Base-by-base conservation (phyloP, 1,284 basidiomycete genomes). In the Mycena citricolor region DNA sequence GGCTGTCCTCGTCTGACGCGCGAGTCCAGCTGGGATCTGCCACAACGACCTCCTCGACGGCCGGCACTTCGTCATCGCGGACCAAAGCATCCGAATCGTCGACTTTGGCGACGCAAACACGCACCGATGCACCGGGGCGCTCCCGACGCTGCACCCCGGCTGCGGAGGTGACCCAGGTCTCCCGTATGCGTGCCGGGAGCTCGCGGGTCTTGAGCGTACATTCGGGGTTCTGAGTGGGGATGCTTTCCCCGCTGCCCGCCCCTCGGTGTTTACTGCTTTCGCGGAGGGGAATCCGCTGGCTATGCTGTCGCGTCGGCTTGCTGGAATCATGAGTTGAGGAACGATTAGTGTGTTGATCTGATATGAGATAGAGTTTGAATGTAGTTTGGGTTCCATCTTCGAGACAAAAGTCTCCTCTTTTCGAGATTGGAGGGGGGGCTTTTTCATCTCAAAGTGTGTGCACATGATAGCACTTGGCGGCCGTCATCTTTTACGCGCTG, bases 141-240 rank as follows among this genome's bases (percentile, higher is more conserved):
- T 26, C 13, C 45, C 44, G 5, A 25, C 29, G 4, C 29, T 44
- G 39, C 22, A 38, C 11, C 44, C 44, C 7, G 47, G 47, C 4
- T 31, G 21, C 19, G 47, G 42, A 2, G 48, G 25, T 32, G 5
- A 30, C n/a, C n/a, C n/a, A n/a, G n/a, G n/a, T n/a, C n/a, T n/a
- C 14, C 13, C 38, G 23, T 12, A 20, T 1, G 32, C 39, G 13
- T 50, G 48, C 14, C 14, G 4, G 5, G 48, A 50, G 19, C 28
- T 50, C 0, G 8, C 39, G 25, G 31, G 13, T 20, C 39, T 50
- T 2, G 48, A 45, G 8, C 5, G 4, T 22, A 17, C n/a, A 2
- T 45, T 45, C 7, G 48, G 48, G 4, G 26, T 50, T n/a, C 39
- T 29, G 22, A 42, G 39, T 10, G 40, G 48, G 19, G 31, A 8